phyloP scores from a whole-genome alignment of 2,329 filamentous ascomycete species.

The Nothomitra cinnamomea region DNA sequence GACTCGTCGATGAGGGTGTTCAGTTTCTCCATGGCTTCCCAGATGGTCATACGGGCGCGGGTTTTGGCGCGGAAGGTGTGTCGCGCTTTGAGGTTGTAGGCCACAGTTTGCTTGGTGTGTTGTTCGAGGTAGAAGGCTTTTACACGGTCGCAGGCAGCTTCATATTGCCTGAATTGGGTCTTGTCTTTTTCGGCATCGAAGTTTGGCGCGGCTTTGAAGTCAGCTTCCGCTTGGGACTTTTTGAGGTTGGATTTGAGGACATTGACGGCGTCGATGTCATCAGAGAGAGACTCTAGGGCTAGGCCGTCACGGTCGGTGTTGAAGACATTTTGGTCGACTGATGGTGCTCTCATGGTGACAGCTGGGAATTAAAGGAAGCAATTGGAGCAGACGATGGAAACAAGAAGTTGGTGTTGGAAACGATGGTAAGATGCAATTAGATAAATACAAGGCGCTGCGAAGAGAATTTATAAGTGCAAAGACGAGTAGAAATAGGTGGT shows the following conservation, averaged over 20 bases:
- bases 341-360: background rate
- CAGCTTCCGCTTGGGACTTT: conserved; percentile 28
- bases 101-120: conserved; percentile 39
- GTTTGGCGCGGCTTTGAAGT: conserved; percentile 40
- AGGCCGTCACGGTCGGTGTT: conserved; percentile 35
- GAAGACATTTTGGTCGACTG: conserved; percentile 23
- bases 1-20: conserved; percentile 83
- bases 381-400: too few species aligned
- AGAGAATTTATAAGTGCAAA: too few species aligned
- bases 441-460: too few species aligned
- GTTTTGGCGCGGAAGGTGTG: conserved; percentile 49
- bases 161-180: conserved; percentile 65
- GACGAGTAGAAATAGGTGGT: too few species aligned
- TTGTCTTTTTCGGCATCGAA: conserved; percentile 68
- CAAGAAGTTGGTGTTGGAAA: too few species aligned
- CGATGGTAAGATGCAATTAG: too few species aligned
- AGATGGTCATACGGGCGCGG: conserved; percentile 65
- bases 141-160: conserved; percentile 66
- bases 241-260: conserved; percentile 38
- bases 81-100: conserved; percentile 71
- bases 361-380: too few species aligned
- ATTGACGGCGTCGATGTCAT: conserved; percentile 43
- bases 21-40: conserved; percentile 85
- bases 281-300: conserved; percentile 39
- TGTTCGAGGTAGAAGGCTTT: conserved; percentile 71